Base-by-base conservation (phyloP, 23 red algal species). In the Gracilaria caudata region DNA sequence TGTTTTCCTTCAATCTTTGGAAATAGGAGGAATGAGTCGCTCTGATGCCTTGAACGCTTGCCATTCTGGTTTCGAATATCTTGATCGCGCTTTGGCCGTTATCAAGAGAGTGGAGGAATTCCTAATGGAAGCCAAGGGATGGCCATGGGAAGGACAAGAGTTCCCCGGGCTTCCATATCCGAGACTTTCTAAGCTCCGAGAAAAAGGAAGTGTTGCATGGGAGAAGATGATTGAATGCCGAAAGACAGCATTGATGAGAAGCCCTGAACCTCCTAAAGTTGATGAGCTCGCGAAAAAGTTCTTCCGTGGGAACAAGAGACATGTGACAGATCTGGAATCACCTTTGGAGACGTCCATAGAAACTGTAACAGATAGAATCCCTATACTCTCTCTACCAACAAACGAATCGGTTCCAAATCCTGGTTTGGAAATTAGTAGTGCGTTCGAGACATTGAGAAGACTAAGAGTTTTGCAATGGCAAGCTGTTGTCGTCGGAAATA, bases 91-190 rank as follows among this genome's bases (percentile, higher is more conserved):
- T 25, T 24, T 30, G 25, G 21, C 43, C 19, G 6, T 39, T 13
- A 75, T 75, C 19, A 43, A 4, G 49, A 33, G 39, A 46, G 70
- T 21, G 7, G 70, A 75, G 21, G 43, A 49, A 3, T 75, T 75
- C 70, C n/a, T 75, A 38, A 40, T 49, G 0, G 40, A 25, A 24
- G 39, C 70, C 3, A 43, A 75, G 70, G 16, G 70, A 2, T 75
- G 70, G 70, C 10, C 70, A n/a, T 75, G 70, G 70, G 70, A 75
- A 75, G 70, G 70, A 26, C 37, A 49, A 30, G 3, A 25, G 19
- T 75, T 75, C 70, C 70, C 70, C 8, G 29, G 29, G 21, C 21
- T 8, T 4, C 70, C 70, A 47, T 45, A 28, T 24, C 3, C 21
- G 7, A 29, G 17, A 0, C 37, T 75, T n/a, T 25, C 25, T 4